These are phyloP conservation scores for Lichenothelia convexa DNA, from an alignment of 495 filamentous ascomycete genomes.

Conservation along the genomic window DNA sequence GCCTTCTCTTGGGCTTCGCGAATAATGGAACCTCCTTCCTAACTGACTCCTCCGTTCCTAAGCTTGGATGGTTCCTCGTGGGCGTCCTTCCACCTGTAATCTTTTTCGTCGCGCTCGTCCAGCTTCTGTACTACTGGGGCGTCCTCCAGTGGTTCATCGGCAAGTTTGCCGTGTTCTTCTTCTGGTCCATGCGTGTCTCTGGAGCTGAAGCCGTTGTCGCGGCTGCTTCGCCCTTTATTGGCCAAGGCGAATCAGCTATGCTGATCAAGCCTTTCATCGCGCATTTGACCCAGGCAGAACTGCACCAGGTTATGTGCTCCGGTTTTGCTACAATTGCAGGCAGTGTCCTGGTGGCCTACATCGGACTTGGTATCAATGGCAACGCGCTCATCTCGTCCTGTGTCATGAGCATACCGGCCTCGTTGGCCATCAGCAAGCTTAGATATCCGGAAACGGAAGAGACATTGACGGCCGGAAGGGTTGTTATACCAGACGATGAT, in stretches of 20 bases:
- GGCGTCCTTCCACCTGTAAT: constrained; percentile 65
- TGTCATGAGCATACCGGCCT: constrained; percentile 86
- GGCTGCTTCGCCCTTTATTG: constrained; percentile 85
- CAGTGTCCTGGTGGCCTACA: constrained; percentile 60
- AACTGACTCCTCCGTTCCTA: constrained; percentile 29
- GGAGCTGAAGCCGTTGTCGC: constrained; percentile 84
- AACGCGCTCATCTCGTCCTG: constrained; percentile 80
- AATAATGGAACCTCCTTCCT: constrained; percentile 52
- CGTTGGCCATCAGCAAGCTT: constrained; percentile 69
- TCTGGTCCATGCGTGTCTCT: constrained; percentile 78
- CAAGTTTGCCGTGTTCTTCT: constrained; percentile 81
- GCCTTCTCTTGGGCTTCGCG: constrained; percentile 53
- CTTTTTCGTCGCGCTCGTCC: constrained; percentile 79
- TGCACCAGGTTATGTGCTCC: constrained; percentile 82
- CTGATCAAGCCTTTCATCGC: constrained; percentile 72
- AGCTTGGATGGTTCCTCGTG: constrained; percentile 45
- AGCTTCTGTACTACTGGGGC: constrained; percentile 60
- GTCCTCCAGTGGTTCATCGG: constrained; percentile 71
- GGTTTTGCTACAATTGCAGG: constrained; percentile 45
- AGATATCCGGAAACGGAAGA: constrained; percentile 79
- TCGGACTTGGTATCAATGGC: constrained; percentile 58
- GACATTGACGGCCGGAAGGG: constrained; percentile 57
- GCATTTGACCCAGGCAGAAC: constrained; percentile 63
- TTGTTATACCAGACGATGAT: constrained; percentile 59
- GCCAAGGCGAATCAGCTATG: constrained; percentile 86